Percentiles rank a stretch among this genome's conserved stretches.
Evolutionary conservation across 2,329 filamentous ascomycete species (phyloP).

Genomic region (Aspergillus sp.): DNA sequence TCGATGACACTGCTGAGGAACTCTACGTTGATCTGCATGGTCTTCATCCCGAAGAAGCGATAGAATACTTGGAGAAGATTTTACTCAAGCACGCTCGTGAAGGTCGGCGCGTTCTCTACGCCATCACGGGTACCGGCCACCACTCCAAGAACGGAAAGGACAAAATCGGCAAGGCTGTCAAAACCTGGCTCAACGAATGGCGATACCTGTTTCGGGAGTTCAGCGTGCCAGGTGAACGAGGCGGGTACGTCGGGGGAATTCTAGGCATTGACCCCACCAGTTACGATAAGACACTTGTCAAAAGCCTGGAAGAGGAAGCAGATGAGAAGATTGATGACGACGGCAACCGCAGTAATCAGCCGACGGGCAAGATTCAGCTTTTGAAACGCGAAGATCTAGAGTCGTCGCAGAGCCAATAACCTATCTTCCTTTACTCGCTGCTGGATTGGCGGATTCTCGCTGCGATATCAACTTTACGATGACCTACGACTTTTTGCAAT

Average conservation of each 20-base stretch:
- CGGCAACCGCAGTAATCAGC: constrained; percentile 19
- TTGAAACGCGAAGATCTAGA: constrained; percentile 38
- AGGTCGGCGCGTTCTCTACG: constrained; percentile 68
- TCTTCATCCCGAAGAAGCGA: constrained; percentile 95
- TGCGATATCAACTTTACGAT: background rate
- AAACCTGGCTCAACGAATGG: constrained; percentile 89
- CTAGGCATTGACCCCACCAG: constrained; percentile 56
- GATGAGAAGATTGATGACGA: constrained; percentile 16
- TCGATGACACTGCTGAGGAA: constrained; percentile 51
- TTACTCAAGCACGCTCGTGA: constrained; percentile 72
- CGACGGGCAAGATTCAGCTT: constrained; percentile 39
- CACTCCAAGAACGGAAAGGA: constrained; percentile 99
- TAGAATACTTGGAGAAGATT: constrained; percentile 84
- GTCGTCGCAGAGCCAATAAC: constrained; percentile 13
- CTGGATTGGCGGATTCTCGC: background rate
- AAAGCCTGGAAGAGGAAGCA: constrained; percentile 16
- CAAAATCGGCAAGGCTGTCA: constrained; percentile 91
- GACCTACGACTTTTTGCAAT: background rate
- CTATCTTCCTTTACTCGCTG: constrained; percentile 1
- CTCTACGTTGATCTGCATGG: constrained; percentile 94
- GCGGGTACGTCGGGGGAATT: constrained; percentile 60
- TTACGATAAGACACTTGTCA: constrained; percentile 41
- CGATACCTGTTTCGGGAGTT: constrained; percentile 94
- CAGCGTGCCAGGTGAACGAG: constrained; percentile 88
- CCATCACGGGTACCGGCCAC: constrained; percentile 92